Evolutionary conservation across 1,284 basidiomycete genomes (phyloP), one percentile per base, ranked within the genome.

Genomic region (Coriolopsis trogii): DNA sequence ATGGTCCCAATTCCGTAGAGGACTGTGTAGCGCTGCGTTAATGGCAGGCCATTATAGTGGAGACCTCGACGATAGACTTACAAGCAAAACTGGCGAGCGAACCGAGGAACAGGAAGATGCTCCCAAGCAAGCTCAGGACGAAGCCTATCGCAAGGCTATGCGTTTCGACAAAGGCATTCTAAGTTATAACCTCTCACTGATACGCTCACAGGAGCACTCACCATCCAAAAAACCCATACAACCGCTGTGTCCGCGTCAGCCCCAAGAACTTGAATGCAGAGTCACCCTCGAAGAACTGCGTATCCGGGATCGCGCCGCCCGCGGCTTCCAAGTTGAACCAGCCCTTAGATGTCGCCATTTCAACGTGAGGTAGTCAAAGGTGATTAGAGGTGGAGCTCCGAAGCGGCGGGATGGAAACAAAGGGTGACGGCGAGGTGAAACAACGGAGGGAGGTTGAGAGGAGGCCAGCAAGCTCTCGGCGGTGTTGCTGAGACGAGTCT

Each of bases 171-270:
- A 34, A 34, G 33, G 33, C n/a, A 34, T n/a, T 7, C 6, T 12
- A 16, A n/a, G 8, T 7, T n/a, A 34, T 6, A n/a, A n/a, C n/a
- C n/a, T n/a, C n/a, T n/a, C n/a, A n/a, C 23, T 18, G 15, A 31
- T 46, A 38, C 21, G 30, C n/a, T n/a, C n/a, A 21, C 28, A 43
- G 18, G 16, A 28, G 29, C 18, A 34, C 51, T 21, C 60, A 94
- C 93, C 89, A 95, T 45, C 77, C 87, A 42, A 78, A 72, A 61
- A 95, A 95, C 1, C 93, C 93, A 70, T 93, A 93, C 48, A 96
- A 70, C 40, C 93, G 73, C 62, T 93, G 88, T 31, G 78, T 90
- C 60, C 85, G 78, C 9, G 92, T 88, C 53, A 96, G 74, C 0
- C 85, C 84, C 10, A 95, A 76, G 56, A 84, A 85, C 44, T 79